phyloP scores from a whole-genome alignment of 306 rosid species.

The Quillaja saponaria region DNA sequence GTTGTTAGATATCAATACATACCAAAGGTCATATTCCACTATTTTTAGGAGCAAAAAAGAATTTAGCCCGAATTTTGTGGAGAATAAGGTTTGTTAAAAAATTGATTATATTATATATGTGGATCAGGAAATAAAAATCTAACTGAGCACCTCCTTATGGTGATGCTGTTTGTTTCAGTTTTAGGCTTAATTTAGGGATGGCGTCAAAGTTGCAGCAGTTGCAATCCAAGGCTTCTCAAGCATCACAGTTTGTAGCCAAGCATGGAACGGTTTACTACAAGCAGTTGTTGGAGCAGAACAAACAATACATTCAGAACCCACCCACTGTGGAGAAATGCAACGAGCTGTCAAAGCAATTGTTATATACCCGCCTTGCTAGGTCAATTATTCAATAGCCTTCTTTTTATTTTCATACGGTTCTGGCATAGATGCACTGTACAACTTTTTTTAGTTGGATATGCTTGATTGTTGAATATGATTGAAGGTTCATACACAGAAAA shows the following conservation, averaged over 20 bases:
- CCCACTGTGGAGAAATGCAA: constrained; percentile 85
- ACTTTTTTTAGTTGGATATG: constrained; percentile 9
- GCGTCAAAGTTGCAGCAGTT: constrained; percentile 71
- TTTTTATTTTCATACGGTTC: constrained; percentile 2
- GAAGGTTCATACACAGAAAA: no score
- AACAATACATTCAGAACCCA: constrained; percentile 87
- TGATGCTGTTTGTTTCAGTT: not conserved
- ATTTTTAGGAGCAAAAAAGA: no score
- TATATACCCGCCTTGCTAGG: constrained; percentile 97
- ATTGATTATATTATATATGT: not conserved
- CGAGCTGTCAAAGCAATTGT: constrained; percentile 69
- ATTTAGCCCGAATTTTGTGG: no score
- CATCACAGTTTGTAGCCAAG: constrained; percentile 59
- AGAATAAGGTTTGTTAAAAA: not conserved
- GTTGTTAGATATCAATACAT: no score
- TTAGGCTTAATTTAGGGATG: constrained; percentile 46
- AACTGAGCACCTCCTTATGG: not conserved
- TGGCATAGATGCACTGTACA: constrained; percentile 8
- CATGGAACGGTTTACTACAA: constrained; percentile 71
- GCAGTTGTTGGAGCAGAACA: constrained; percentile 83
- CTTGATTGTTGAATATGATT: not conserved
- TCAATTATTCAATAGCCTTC: constrained; percentile 32
- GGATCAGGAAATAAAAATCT: not conserved
- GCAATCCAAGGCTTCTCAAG: constrained; percentile 84
- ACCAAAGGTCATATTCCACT: no score